phyloP scores from a whole-genome alignment of 2,329 filamentous ascomycete species.

The Paecilomyces niveus region DNA sequence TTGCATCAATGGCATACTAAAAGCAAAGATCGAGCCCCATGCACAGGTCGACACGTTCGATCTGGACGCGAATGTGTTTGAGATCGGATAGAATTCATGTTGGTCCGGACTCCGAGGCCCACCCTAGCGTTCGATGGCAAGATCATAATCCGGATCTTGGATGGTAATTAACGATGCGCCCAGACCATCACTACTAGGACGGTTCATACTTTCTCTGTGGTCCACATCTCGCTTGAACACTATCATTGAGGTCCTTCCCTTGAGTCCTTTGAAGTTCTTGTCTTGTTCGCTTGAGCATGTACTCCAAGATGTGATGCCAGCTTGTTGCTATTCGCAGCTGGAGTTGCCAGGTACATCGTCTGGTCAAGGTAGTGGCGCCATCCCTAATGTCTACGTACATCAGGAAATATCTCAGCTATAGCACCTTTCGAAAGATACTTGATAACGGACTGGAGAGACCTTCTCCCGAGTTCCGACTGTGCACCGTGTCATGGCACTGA shows the following conservation, averaged over 20 bases:
- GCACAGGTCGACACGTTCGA: not conserved
- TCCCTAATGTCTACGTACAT: too few relatives aligned
- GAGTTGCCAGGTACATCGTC: not conserved
- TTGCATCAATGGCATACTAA: not conserved
- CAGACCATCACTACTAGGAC: not conserved
- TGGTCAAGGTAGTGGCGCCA: not conserved
- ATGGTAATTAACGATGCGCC: not conserved
- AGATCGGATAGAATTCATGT: not conserved
- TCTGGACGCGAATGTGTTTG: not conserved
- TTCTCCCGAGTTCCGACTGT: too few relatives aligned
- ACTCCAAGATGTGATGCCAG: not conserved
- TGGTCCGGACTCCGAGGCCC: not conserved
- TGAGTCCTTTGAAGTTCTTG: not conserved
- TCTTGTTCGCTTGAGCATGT: not conserved
- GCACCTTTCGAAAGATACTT: too few relatives aligned
- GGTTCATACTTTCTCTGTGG: not conserved
- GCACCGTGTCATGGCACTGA: too few relatives aligned
- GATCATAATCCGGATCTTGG: not conserved
- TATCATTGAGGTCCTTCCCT: not conserved
- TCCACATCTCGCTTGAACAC: not conserved
- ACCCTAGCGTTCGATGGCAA: not conserved
- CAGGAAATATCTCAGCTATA: too few relatives aligned
- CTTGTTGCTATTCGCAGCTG: not conserved
- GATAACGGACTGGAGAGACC: too few relatives aligned
- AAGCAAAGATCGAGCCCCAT: not conserved